Base-by-base conservation (phyloP, 352 stramenopile species). In the Pythium coloratum region DNA sequence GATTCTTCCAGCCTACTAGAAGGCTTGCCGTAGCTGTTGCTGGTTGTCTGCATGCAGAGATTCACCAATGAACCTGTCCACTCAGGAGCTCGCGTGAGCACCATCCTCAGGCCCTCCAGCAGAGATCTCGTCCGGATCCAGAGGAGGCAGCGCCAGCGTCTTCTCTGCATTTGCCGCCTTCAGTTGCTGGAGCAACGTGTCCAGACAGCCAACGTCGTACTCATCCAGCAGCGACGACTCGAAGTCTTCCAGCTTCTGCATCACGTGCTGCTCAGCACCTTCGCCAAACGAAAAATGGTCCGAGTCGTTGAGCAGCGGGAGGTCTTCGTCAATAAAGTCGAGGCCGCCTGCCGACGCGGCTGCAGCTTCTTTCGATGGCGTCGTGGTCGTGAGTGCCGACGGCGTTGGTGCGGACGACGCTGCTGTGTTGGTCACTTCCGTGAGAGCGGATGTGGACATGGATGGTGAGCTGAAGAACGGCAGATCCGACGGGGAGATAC, bases 191-290 rank as follows among this genome's bases (percentile, higher is more conserved):
- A 95, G 73, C 14, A 95, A 73, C n/a, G 84, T 92, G 62, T 95
- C 88, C 33, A 95, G 76, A 47, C 85, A 94, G 16, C 75, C 81
- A 2, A 94, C 88, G 47, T 95, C 88, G 75, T 95, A 95, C 62
- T 95, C 88, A 53, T 95, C 83, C 33, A 95, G 72, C 47, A 95
- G 64, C n/a, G 86, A 94, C 51, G 86, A 83, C 62, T 95, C 88
- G 68, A 95, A 93, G 71, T 95, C 88, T 53, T 95, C 88, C 44
- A 95, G 74, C 64, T 91, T 92, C 72, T 89, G 89, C 85, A 95
- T 94, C 54, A 95, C 88, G 67, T 89, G 72, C 76, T 95, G 80
- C 81, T 90, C 79, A 67, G 62, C 87, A 46, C 81, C 78, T 47
- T 94, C 85, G 30, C 72, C 78, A 67, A 94, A 92, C 20, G 74